A percentile compares a stretch with the other conserved stretches of the same genome.
Conservation (phyloP, 495 filamentous ascomycete genomes). For the Copromyces sp. region DNA sequence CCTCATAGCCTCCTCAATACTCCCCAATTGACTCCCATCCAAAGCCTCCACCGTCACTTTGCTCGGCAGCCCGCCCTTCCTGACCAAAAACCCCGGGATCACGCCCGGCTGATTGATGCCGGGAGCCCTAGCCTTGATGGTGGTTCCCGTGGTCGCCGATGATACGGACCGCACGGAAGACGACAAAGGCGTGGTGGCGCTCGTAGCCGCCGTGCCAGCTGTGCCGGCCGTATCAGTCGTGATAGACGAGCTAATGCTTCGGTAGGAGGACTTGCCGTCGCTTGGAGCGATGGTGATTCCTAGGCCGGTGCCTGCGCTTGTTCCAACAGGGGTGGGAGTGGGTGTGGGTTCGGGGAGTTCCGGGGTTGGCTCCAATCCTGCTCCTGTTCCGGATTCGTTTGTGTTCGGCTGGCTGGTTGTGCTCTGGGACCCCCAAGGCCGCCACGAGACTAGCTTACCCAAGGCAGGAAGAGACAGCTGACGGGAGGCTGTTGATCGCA, state of each 20-base stretch:
- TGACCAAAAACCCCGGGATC: constrained; percentile 41
- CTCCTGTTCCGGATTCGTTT: background rate
- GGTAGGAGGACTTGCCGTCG: background rate
- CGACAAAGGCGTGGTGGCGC: background rate
- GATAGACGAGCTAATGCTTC: background rate
- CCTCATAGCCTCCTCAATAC: constrained; percentile 29
- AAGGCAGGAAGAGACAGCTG: constrained; percentile 18
- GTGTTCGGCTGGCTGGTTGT: background rate
- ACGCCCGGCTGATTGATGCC: constrained; percentile 46
- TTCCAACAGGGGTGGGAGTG: background rate
- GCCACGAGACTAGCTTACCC: constrained; percentile 34
- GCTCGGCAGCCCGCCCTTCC: constrained; percentile 28
- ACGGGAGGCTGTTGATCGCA: background rate
- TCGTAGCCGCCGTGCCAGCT: background rate
- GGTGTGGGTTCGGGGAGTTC: background rate
- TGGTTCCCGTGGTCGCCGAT: constrained; percentile 2
- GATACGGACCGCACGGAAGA: background rate
- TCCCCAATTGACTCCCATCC: constrained; percentile 9
- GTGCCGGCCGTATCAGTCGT: background rate
- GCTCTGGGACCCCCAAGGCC: constrained; percentile 27
- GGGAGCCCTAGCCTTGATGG: constrained; percentile 24
- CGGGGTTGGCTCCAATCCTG: background rate
- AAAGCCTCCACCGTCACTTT: constrained; percentile 32
- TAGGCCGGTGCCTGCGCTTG: background rate
- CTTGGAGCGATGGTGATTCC: background rate